Conservation (phyloP, 1,139 yeast species). For the Pichia sp. region DNA sequence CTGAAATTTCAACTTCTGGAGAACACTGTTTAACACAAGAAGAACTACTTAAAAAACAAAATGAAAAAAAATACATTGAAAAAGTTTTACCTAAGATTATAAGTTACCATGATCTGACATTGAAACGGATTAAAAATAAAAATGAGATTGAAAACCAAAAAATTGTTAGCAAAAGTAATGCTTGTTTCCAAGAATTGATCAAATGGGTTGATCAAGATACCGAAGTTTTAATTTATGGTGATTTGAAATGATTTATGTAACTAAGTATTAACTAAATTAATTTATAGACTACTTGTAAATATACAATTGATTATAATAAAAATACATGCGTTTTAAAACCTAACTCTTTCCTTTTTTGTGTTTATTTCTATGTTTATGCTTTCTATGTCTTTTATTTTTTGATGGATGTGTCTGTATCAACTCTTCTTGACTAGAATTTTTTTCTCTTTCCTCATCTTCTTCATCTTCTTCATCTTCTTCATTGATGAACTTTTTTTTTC, state of each 20-base stretch:
- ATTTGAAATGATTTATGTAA: not conserved
- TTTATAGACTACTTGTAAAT: slow-evolving; percentile 6
- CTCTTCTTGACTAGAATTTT: not conserved
- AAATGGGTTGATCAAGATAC: slow-evolving; percentile 19
- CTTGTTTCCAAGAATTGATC: slow-evolving; percentile 10
- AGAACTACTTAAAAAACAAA: slow-evolving; percentile 2
- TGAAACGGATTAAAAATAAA: slow-evolving; percentile 13
- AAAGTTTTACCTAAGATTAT: slow-evolving; percentile 11
- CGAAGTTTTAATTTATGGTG: slow-evolving; percentile 10
- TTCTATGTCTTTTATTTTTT: not conserved
- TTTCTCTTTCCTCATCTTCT: not conserved
- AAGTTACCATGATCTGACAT: slow-evolving; percentile 14
- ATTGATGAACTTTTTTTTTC: not conserved
- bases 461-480: slow-evolving; percentile 6
- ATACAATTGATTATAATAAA: not conserved
- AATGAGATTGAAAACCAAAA: slow-evolving; percentile 4
- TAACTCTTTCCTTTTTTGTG: slow-evolving; percentile 5
- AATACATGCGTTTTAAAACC: not conserved
- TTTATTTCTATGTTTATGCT: slow-evolving; percentile 2
- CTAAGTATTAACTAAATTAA: not conserved
- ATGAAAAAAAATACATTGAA: slow-evolving; percentile 6
- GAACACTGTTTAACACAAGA: not conserved
- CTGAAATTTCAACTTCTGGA: slow-evolving; percentile 1
- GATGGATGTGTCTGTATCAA: not conserved
- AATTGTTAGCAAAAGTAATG: slow-evolving; percentile 12